These are phyloP conservation scores for Neoascochyta sp. DNA, from an alignment of 2,329 filamentous ascomycete species.

Conservation along the genomic window DNA sequence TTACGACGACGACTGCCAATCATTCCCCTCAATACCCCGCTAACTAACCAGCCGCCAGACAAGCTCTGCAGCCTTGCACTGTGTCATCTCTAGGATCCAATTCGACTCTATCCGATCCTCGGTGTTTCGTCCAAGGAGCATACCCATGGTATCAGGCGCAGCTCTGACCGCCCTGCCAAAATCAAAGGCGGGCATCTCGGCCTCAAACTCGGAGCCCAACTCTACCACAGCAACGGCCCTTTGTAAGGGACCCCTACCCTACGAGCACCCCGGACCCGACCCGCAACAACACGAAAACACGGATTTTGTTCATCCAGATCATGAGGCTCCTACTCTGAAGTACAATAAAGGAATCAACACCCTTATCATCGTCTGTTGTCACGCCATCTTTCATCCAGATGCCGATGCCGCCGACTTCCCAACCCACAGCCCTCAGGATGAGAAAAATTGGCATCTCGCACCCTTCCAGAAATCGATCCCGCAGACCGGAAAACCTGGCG, in stretches of 20 bases:
- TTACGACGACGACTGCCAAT: no score
- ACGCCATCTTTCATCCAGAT: slow-evolving; percentile 64
- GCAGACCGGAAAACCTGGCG: slow-evolving; percentile 51
- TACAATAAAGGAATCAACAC: slow-evolving; percentile 39
- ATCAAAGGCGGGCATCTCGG: slow-evolving; percentile 22
- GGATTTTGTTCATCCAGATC: slow-evolving; percentile 27
- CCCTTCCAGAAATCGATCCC: slow-evolving; percentile 59
- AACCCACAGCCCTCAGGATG: slow-evolving; percentile 29
- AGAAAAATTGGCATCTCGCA: slow-evolving; percentile 62
- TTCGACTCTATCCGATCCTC: no score
- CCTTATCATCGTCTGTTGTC: slow-evolving; percentile 78
- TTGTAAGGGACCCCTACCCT: slow-evolving; percentile 4
- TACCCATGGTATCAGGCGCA: slow-evolving; percentile 30
- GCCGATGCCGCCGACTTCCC: slow-evolving; percentile 23
- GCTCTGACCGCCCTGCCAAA: slow-evolving; percentile 27
- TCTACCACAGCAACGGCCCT: slow-evolving; percentile 9
- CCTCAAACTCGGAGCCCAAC: slow-evolving; percentile 7
- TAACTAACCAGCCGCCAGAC: slow-evolving; percentile 6
- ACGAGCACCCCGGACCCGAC: slow-evolving; percentile 2
- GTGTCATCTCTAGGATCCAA: no score
- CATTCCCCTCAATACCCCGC: no score
- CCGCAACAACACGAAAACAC: slow-evolving; percentile 9
- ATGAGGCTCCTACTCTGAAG: slow-evolving; percentile 23
- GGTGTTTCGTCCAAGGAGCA: no score
- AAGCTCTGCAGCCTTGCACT: slow-evolving; percentile 3